Percentiles rank a stretch among this genome's conserved stretches.
These are phyloP conservation scores for Bruguiera sexangula DNA, from an alignment of 345 rosid species.

Conservation along the genomic window DNA sequence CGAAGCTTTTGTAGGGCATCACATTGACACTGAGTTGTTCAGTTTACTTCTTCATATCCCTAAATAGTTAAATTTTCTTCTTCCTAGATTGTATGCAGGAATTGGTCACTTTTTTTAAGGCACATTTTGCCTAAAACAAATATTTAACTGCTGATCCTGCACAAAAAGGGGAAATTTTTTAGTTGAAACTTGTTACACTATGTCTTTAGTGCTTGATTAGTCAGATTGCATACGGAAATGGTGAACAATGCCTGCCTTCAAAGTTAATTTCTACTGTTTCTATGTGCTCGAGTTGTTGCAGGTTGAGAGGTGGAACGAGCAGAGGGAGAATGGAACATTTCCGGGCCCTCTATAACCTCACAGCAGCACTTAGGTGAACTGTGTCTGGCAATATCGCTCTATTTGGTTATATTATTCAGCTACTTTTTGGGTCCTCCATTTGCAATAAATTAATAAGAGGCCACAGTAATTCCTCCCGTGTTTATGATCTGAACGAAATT, in stretches of 20 bases:
- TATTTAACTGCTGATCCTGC: too few species aligned
- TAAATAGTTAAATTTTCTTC: too few species aligned
- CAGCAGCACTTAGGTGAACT: background rate
- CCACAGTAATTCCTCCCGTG: background rate
- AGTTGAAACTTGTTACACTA: background rate
- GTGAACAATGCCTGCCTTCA: background rate
- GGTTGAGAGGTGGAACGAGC: conserved; percentile 86
- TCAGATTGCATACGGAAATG: background rate
- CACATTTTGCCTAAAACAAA: too few species aligned
- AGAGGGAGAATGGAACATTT: conserved; percentile 76
- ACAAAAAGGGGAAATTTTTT: background rate
- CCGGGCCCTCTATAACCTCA: conserved; percentile 68
- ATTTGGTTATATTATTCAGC: background rate
- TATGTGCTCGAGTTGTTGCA: conserved; percentile 15
- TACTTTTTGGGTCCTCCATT: background rate
- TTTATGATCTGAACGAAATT: background rate
- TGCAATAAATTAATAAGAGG: background rate
- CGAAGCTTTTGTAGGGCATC: too few species aligned
- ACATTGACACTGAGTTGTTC: too few species aligned
- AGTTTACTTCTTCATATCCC: too few species aligned
- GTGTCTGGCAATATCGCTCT: background rate
- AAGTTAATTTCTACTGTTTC: background rate
- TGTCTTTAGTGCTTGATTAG: background rate
- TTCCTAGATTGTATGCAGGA: too few species aligned
- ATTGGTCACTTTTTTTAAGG: too few species aligned